A percentile compares a stretch with the other conserved stretches of the same genome.
Conservation (phyloP, 805 yeast genomes). For the Jamesozyma spencerorum region DNA sequence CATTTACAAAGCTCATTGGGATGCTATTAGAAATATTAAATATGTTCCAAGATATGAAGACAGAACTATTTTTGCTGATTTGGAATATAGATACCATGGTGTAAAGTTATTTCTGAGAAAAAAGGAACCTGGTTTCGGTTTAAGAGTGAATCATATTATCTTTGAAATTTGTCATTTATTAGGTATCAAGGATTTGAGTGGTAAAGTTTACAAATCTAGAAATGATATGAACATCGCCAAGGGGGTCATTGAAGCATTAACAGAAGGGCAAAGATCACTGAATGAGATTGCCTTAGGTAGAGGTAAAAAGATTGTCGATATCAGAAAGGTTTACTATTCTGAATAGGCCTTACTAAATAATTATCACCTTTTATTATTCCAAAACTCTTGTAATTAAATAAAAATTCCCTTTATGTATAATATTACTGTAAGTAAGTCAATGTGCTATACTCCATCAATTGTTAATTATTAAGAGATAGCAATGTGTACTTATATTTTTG, state of each 20-base stretch:
- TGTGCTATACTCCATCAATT: too few relatives aligned
- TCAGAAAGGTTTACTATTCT: slow-evolving; percentile 83
- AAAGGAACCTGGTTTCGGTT: slow-evolving; percentile 89
- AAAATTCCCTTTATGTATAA: too few relatives aligned
- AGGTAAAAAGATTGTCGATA: slow-evolving; percentile 91
- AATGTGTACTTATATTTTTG: too few relatives aligned
- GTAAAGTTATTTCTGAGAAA: slow-evolving; percentile 72
- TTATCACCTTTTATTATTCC: background rate
- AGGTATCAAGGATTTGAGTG: slow-evolving; percentile 88
- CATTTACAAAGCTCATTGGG: slow-evolving; percentile 79
- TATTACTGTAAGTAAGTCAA: too few relatives aligned
- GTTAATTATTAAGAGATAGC: too few relatives aligned
- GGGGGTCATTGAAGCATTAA: slow-evolving; percentile 77
- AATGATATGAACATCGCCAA: slow-evolving; percentile 92
- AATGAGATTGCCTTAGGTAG: slow-evolving; percentile 85
- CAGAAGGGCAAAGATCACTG: slow-evolving; percentile 61
- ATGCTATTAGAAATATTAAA: slow-evolving; percentile 77
- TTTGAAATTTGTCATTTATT: slow-evolving; percentile 87
- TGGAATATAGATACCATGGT: slow-evolving; percentile 79
- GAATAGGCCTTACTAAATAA: background rate
- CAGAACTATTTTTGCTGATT: slow-evolving; percentile 80
- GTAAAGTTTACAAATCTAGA: slow-evolving; percentile 85
- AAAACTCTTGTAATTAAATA: background rate
- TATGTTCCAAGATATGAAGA: slow-evolving; percentile 82
- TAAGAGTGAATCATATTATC: slow-evolving; percentile 82